Percentiles rank a stretch among this genome's conserved stretches.
Conservation (phyloP, 345 rosid genomes). For the Hirschfeldia incana region DNA sequence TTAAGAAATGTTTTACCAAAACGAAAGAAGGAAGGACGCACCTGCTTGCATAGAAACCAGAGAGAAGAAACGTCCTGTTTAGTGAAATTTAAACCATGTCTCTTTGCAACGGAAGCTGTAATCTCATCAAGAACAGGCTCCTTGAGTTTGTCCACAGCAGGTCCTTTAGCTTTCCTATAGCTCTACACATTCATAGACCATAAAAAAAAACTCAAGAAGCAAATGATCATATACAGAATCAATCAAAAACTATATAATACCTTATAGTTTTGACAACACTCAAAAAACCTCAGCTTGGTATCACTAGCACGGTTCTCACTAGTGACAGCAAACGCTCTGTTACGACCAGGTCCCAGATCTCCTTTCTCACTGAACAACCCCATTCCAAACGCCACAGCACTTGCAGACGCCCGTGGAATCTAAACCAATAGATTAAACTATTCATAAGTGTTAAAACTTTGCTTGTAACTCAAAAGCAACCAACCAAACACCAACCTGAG, state of each 20-base stretch:
- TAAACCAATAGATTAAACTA: slow-evolving; percentile 31
- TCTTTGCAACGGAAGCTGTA: slow-evolving; percentile 58
- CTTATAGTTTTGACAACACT: slow-evolving; percentile 89
- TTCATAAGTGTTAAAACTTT: background rate
- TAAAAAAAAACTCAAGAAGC: slow-evolving; percentile 7
- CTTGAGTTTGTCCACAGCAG: slow-evolving; percentile 74
- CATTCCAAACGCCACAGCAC: slow-evolving; percentile 98
- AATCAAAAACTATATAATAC: slow-evolving; percentile 58
- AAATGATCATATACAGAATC: background rate
- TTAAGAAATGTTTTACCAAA: background rate
- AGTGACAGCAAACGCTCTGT: slow-evolving; percentile 81
- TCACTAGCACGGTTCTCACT: slow-evolving; percentile 97
- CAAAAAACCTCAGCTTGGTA: slow-evolving; percentile 67
- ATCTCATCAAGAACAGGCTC: slow-evolving; percentile 82
- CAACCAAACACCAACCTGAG: slow-evolving; percentile 55
- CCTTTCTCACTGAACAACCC: slow-evolving; percentile 82
- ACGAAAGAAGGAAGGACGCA: background rate
- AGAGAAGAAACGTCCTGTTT: slow-evolving; percentile 78
- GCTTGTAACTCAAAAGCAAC: background rate
- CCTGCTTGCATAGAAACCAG: slow-evolving; percentile 94
- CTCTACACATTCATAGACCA: slow-evolving; percentile 37
- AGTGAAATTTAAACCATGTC: slow-evolving; percentile 61
- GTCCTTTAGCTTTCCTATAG: slow-evolving; percentile 58
- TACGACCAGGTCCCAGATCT: slow-evolving; percentile 70
- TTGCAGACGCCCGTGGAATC: slow-evolving; percentile 94